Conservation (phyloP, 164 flowering plant species). For the Stephania japonica region DNA sequence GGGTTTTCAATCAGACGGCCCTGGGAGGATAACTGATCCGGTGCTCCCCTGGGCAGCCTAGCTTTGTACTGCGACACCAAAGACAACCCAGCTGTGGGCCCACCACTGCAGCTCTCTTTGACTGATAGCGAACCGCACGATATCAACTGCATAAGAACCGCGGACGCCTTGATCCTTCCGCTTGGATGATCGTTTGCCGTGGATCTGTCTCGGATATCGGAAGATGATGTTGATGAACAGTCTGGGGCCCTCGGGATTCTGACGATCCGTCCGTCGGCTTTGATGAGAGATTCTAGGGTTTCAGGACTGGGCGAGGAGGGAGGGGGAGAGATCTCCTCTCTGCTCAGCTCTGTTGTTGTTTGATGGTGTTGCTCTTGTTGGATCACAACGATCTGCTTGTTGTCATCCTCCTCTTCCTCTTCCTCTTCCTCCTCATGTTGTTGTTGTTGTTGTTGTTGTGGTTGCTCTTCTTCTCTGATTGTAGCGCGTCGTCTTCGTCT, state of each 20-base stretch:
- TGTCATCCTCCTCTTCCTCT: constrained; percentile 5
- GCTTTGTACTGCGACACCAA: constrained; percentile 47
- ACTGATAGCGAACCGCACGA: constrained; percentile 82
- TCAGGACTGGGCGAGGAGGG: constrained; percentile 92
- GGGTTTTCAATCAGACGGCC: constrained; percentile 21
- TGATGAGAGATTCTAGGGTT: constrained; percentile 67
- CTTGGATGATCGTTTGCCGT: constrained; percentile 31
- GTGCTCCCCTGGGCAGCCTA: constrained; percentile 46
- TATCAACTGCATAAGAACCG: constrained; percentile 80
- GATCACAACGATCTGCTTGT: no score
- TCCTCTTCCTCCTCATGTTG: no score
- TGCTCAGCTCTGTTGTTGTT: constrained; percentile 42
- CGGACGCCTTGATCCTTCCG: constrained; percentile 54
- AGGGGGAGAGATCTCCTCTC: constrained; percentile 83
- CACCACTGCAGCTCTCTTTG: constrained; percentile 35
- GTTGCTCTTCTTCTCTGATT: background rate
- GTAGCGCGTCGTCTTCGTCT: constrained; percentile 24
- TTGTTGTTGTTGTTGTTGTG: no score
- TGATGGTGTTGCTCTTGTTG: no score
- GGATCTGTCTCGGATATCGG: constrained; percentile 19
- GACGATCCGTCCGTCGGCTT: constrained; percentile 50
- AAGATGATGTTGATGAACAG: background rate
- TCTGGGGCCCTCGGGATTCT: constrained; percentile 12
- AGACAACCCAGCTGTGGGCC: constrained; percentile 37
- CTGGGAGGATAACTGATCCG: constrained; percentile 17